A percentile compares a stretch with the other conserved stretches of the same genome.
Conservation (phyloP, 1,139 yeast genomes). For the Eremothecium gossypii region DNA sequence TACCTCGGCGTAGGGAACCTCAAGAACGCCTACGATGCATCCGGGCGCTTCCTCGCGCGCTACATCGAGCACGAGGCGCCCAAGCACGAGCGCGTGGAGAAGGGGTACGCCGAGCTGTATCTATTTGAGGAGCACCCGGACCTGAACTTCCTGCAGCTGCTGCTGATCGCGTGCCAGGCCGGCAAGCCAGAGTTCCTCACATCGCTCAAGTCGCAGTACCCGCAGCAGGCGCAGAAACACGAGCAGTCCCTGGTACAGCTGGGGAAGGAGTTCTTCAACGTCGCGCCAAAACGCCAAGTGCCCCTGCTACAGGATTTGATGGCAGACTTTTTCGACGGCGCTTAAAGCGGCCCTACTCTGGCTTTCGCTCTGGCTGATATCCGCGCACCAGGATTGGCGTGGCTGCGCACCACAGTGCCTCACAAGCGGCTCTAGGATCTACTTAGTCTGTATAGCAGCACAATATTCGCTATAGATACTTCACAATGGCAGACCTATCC, state of each 20-base stretch:
- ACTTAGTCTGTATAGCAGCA: slow-evolving; percentile 3
- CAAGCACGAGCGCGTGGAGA: slow-evolving; percentile 14
- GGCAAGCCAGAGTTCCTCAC: slow-evolving; percentile 41
- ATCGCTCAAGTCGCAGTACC: slow-evolving; percentile 47
- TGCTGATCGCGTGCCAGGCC: slow-evolving; percentile 54
- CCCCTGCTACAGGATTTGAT: slow-evolving; percentile 77
- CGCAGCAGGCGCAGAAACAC: slow-evolving; percentile 31
- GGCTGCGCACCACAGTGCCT: too few species aligned
- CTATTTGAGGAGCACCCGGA: slow-evolving; percentile 33
- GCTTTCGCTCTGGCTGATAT: too few species aligned
- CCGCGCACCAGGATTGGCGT: too few species aligned
- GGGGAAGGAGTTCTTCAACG: slow-evolving; percentile 50
- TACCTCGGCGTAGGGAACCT: slow-evolving; percentile 58
- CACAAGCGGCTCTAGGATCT: not conserved
- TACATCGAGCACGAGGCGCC: slow-evolving; percentile 31
- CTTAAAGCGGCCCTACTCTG: slow-evolving; percentile 3
- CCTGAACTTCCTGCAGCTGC: slow-evolving; percentile 61
- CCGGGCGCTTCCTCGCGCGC: slow-evolving; percentile 24
- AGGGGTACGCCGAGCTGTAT: slow-evolving; percentile 22
- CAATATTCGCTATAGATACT: slow-evolving; percentile 5
- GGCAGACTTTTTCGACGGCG: slow-evolving; percentile 60
- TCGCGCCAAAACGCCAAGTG: slow-evolving; percentile 45
- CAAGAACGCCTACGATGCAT: slow-evolving; percentile 44
- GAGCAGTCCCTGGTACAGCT: slow-evolving; percentile 41
- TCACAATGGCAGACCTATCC: slow-evolving; percentile 32